Evolutionary conservation across 441 rosid species (phyloP).

Genomic region (Populus hybrid): DNA sequence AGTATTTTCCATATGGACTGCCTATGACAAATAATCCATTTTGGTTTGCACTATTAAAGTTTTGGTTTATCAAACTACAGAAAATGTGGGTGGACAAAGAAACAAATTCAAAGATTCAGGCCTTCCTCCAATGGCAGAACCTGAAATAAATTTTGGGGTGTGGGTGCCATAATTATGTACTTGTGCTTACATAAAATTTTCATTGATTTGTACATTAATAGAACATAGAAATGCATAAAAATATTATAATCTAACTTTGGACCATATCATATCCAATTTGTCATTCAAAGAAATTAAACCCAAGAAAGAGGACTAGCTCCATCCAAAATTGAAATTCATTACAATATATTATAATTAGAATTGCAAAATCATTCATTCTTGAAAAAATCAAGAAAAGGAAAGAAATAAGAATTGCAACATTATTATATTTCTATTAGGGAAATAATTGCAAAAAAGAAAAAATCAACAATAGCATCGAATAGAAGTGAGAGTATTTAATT

Average conservation of each 20-base stretch:
- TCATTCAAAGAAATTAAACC: background rate
- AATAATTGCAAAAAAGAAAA: background rate
- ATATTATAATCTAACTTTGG: background rate
- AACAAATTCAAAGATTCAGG: background rate
- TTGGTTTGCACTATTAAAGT: background rate
- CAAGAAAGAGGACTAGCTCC: background rate
- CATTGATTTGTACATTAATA: background rate
- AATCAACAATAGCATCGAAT: background rate
- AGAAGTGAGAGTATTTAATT: background rate
- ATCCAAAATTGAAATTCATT: background rate
- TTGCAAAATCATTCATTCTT: background rate
- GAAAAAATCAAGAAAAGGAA: background rate
- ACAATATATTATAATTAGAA: no score
- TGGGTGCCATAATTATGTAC: no score
- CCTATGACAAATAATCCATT: background rate
- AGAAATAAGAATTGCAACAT: background rate
- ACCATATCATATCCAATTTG: background rate
- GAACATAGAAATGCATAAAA: background rate
- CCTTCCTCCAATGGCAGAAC: background rate
- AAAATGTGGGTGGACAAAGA: background rate
- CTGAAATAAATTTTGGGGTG: background rate
- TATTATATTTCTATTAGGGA: background rate
- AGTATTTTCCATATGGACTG: background rate
- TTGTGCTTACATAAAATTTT: background rate
- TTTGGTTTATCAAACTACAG: background rate